phyloP scores from a whole-genome alignment of 1,139 yeast species.

The Lodderomyces parapsilosis region DNA sequence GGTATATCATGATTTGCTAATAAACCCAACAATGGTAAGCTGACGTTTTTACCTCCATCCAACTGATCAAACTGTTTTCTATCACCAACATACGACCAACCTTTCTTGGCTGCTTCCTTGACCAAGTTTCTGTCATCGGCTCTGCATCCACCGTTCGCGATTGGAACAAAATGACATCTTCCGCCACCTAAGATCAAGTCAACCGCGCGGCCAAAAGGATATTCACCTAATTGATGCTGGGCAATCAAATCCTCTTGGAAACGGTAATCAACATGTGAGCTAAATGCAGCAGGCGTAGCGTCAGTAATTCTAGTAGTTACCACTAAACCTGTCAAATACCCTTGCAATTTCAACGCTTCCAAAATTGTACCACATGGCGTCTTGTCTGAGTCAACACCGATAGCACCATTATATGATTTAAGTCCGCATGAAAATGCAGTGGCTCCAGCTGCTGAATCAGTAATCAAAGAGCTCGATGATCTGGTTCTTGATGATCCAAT shows the following conservation, averaged over 20 bases:
- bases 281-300: slow-evolving; percentile 89
- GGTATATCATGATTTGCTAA: slow-evolving; percentile 75
- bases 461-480: slow-evolving; percentile 67
- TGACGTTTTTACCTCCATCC: slow-evolving; percentile 54
- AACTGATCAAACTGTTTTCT: slow-evolving; percentile 52
- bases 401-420: slow-evolving; percentile 82
- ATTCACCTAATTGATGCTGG: slow-evolving; percentile 72
- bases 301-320: slow-evolving; percentile 73
- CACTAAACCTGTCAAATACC: slow-evolving; percentile 79
- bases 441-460: slow-evolving; percentile 95
- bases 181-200: slow-evolving; percentile 92
- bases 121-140: slow-evolving; percentile 65
- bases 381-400: slow-evolving; percentile 62
- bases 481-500: slow-evolving; percentile 80
- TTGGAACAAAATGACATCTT: slow-evolving; percentile 67
- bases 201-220: slow-evolving; percentile 71
- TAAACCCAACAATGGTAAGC: slow-evolving; percentile 70
- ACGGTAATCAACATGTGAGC: slow-evolving; percentile 72
- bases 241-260: slow-evolving; percentile 82
- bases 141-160: slow-evolving; percentile 58
- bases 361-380: slow-evolving; percentile 77
- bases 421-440: slow-evolving; percentile 82
- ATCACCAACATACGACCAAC: slow-evolving; percentile 64
- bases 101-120: slow-evolving; percentile 48
- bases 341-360: slow-evolving; percentile 78